These are phyloP conservation scores for Globisporangium radiosum DNA, from an alignment of 352 stramenopile genomes.

Conservation along the genomic window DNA sequence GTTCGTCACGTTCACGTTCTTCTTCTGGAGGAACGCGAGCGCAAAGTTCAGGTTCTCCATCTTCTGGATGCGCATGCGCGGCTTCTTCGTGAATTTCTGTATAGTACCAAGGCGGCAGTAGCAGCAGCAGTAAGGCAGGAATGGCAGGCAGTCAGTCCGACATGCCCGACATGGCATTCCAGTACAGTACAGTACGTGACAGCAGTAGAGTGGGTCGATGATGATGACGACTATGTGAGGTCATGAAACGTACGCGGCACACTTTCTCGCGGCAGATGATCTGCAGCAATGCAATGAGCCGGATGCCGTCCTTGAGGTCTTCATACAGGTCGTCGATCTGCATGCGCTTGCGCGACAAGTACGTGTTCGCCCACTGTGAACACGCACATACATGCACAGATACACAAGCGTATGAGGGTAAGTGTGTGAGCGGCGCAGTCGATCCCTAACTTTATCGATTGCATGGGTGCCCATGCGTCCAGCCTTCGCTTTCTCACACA, in stretches of 20 bases:
- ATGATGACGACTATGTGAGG: no score
- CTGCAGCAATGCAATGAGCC: slow-evolving; percentile 83
- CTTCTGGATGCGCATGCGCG: slow-evolving; percentile 91
- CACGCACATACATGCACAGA: no score
- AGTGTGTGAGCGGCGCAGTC: background rate
- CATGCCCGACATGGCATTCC: background rate
- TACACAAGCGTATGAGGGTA: background rate
- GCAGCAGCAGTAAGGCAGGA: no score
- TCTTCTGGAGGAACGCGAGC: slow-evolving; percentile 86
- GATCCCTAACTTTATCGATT: background rate
- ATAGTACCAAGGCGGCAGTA: background rate
- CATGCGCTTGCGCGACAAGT: slow-evolving; percentile 83
- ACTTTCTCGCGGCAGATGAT: slow-evolving; percentile 87
- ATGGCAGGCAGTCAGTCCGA: background rate
- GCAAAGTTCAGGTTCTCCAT: slow-evolving; percentile 91
- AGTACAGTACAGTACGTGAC: no score
- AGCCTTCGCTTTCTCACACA: no score
- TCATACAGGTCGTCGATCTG: slow-evolving; percentile 88
- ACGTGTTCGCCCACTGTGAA: slow-evolving; percentile 84
- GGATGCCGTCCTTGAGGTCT: slow-evolving; percentile 83
- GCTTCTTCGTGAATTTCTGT: slow-evolving; percentile 90
- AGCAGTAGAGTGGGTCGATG: background rate
- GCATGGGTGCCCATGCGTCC: no score
- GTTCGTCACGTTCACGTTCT: slow-evolving; percentile 88
- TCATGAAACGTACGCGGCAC: slow-evolving; percentile 49